Conservation (phyloP, 1,284 basidiomycete species). For the Stygiomarasmius scandens region DNA sequence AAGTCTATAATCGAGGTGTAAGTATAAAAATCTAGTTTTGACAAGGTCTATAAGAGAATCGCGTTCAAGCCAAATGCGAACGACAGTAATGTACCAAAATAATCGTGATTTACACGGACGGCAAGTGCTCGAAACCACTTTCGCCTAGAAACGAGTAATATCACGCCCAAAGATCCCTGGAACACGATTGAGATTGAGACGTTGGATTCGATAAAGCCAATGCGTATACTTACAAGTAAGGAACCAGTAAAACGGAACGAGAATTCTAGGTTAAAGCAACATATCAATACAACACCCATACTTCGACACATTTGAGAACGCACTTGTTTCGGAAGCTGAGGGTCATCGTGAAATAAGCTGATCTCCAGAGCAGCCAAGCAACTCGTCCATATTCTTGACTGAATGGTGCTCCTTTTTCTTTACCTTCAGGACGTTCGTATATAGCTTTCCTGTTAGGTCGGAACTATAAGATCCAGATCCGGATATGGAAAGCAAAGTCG, state of each 20-base stretch:
- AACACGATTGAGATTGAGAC: constrained; percentile 21
- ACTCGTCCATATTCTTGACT: constrained; percentile 68
- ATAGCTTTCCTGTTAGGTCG: constrained; percentile 64
- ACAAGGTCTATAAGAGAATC: too few relatives aligned
- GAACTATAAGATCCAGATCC: constrained; percentile 1
- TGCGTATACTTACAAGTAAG: constrained; percentile 49
- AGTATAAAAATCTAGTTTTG: too few relatives aligned
- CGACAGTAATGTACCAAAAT: too few relatives aligned
- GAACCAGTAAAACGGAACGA: constrained; percentile 76
- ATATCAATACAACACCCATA: not conserved
- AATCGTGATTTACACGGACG: too few relatives aligned
- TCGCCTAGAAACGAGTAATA: constrained; percentile 79
- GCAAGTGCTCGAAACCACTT: too few relatives aligned
- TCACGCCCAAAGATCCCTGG: constrained; percentile 81
- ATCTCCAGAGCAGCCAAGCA: constrained; percentile 82
- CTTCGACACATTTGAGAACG: constrained; percentile 19
- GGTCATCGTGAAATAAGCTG: constrained; percentile 80
- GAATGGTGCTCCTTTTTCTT: constrained; percentile 44
- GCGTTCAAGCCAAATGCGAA: too few relatives aligned
- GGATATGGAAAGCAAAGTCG: constrained; percentile 24
- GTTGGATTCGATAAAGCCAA: constrained; percentile 20
- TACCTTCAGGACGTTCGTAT: constrained; percentile 62
- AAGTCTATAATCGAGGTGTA: too few relatives aligned
- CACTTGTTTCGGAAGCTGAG: constrained; percentile 78
- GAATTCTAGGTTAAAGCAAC: constrained; percentile 47